Base-by-base conservation (phyloP, 768 basidiomycete genomes). In the Tulasnella sp. region DNA sequence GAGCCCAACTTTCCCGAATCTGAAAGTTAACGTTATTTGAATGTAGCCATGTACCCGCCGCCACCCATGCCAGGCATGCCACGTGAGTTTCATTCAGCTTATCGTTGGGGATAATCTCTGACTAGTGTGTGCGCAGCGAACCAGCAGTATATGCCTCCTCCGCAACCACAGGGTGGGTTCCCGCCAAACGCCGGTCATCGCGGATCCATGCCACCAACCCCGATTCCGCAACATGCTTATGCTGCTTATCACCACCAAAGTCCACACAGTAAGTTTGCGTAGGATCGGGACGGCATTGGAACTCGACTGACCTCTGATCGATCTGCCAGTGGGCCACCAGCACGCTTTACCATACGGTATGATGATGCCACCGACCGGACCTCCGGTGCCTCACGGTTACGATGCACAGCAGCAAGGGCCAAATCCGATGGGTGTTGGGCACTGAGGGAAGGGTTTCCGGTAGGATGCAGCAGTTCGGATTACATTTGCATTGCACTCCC, bases 181-280 rank as follows among this genome's bases (percentile, higher is more conserved):
- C 90, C 90, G 17, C 86, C 92, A 29, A 92, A 90, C 76, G 90
- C 90, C 62, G 86, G 86, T 37, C 90, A 86, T 42, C 86, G 92
- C 74, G 92, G 90, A 32, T 92, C 92, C 17, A 92, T 94, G 90
- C 92, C 92, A n/a, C 91, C 92, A 9, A 93, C 92, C 9, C 92
- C 93, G 2, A 91, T 94, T 75, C 92, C 91, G 16, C 84, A 89
- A 47, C 92, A 93, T 78, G 89, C 93, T 34, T 93, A 92, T 62
- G 74, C 69, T 35, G 62, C 73, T 80, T 94, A 94, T 78, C 90
- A 92, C 77, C 71, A 72, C 35, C 92, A 92, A 78, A 93, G 91
- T 78, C 92, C 92, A 72, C 92, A 94, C 82, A 81, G 92, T 94
- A 84, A 62, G 85, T 78, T 76, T 68, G 75, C 74, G 40, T 77